Percentiles rank a stretch among this genome's conserved stretches.
Evolutionary conservation across 345 rosid species (phyloP).

Genomic region (Brassica nigra): DNA sequence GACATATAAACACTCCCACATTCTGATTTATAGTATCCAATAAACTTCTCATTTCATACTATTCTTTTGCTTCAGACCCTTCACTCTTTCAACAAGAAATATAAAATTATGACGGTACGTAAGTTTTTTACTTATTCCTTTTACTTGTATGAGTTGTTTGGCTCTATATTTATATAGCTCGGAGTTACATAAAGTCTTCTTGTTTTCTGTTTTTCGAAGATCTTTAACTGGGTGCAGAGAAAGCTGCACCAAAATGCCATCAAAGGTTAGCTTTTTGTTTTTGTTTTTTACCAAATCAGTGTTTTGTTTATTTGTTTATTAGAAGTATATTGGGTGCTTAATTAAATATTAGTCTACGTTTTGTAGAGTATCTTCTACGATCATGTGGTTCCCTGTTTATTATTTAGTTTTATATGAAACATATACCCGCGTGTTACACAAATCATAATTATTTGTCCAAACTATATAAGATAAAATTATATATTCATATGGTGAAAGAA

Average conservation of each 20-base stretch:
- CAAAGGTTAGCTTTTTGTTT: conserved; percentile 54
- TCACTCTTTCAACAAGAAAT: conserved; percentile 17
- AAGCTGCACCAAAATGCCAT: conserved; percentile 58
- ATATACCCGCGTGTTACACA: not conserved
- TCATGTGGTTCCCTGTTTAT: conserved; percentile 10
- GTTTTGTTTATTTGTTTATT: not conserved
- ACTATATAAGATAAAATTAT: too few species aligned
- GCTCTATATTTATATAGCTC: not conserved
- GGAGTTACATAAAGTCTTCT: not conserved
- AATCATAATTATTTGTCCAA: too few species aligned
- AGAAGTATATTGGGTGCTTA: not conserved
- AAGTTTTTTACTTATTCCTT: not conserved
- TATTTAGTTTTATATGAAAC: conserved; percentile 10
- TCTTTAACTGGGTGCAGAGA: conserved; percentile 83
- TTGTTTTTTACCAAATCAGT: not conserved
- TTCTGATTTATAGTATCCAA: not conserved
- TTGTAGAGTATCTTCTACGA: not conserved
- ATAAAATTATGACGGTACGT: conserved; percentile 33
- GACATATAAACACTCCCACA: too few species aligned
- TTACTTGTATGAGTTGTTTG: not conserved
- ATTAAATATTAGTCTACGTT: conserved; percentile 1
- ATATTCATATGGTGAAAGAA: conserved; percentile 6
- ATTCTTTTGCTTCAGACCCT: not conserved
- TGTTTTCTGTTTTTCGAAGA: conserved; percentile 39
- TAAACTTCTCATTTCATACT: conserved; percentile 7